phyloP scores from a whole-genome alignment of 202 grass and related monocot genomes.

The Digitaria exilis region DNA sequence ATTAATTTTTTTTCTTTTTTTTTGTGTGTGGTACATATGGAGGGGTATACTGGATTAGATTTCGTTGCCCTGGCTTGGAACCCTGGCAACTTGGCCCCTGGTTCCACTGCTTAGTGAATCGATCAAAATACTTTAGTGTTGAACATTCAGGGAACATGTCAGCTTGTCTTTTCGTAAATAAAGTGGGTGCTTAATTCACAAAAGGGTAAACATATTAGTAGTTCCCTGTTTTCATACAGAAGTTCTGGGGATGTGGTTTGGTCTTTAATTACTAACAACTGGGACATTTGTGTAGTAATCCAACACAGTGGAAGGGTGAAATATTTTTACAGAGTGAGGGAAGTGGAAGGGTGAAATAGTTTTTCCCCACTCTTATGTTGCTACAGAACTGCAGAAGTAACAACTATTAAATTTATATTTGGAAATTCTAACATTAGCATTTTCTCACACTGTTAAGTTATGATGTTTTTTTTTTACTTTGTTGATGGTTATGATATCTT shows the following conservation, averaged over 20 bases:
- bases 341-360: not conserved
- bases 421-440: not conserved
- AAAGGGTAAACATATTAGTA: not conserved
- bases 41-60: not conserved
- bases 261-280: not conserved
- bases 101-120: not conserved
- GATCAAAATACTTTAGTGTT: not conserved
- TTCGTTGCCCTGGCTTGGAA: not conserved
- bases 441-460: not conserved
- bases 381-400: not conserved
- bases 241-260: not conserved
- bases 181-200: not conserved
- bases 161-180: not conserved
- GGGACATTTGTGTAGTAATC: not conserved
- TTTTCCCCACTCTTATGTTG: not conserved
- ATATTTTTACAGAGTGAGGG: not conserved
- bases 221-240: not conserved
- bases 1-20: too few relatives aligned
- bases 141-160: not conserved
- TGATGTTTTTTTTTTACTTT: constrained; percentile 15
- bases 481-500: not conserved
- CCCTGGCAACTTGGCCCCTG: not conserved
- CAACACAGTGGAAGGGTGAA: not conserved
- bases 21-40: not conserved
- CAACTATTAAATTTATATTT: not conserved